phyloP scores from a whole-genome alignment of 2,329 filamentous ascomycete genomes.

The Aspergillus floridensis region DNA sequence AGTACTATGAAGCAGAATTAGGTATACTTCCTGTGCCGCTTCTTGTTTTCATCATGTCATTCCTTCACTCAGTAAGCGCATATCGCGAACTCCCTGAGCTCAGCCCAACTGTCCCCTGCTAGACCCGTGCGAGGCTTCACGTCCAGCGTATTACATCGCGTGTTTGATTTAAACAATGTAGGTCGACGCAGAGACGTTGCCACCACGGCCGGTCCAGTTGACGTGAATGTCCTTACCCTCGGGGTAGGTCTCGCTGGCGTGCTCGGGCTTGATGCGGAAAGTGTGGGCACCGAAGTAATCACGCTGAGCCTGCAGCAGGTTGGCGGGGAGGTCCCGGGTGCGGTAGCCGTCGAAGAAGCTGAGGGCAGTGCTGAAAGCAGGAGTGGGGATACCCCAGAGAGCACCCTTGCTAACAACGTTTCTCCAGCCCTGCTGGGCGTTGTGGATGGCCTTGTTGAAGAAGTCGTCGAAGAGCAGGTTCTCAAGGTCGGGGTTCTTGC shows the following conservation, averaged over 20 bases:
- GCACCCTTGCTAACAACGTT: conserved; percentile 88
- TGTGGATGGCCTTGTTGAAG: conserved; percentile 99
- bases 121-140: conserved; percentile 20
- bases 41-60: conserved; percentile 22
- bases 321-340: conserved; percentile 94
- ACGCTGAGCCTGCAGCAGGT: conserved; percentile 96
- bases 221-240: conserved; percentile 90
- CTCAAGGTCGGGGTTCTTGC: conserved; percentile 88
- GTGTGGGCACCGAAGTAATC: conserved; percentile 98
- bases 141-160: conserved; percentile 27
- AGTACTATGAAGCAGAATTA: conserved; percentile 5
- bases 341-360: conserved; percentile 99
- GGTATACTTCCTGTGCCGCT: conserved; percentile 8
- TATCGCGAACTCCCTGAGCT: conserved; percentile 11
- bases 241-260: conserved; percentile 74
- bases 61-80: conserved; percentile 17
- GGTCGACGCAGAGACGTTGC: conserved; percentile 93
- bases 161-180: conserved; percentile 77
- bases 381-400: conserved; percentile 90
- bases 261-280: conserved; percentile 82
- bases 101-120: conserved; percentile 12
- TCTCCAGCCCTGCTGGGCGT: conserved; percentile 89
- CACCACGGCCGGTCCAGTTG: conserved; percentile 99
- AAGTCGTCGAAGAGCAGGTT: conserved; percentile 98
- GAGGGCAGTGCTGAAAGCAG: conserved; percentile 93